Conservation (phyloP, 306 rosid genomes). For the Gastrolobium bilobum region DNA sequence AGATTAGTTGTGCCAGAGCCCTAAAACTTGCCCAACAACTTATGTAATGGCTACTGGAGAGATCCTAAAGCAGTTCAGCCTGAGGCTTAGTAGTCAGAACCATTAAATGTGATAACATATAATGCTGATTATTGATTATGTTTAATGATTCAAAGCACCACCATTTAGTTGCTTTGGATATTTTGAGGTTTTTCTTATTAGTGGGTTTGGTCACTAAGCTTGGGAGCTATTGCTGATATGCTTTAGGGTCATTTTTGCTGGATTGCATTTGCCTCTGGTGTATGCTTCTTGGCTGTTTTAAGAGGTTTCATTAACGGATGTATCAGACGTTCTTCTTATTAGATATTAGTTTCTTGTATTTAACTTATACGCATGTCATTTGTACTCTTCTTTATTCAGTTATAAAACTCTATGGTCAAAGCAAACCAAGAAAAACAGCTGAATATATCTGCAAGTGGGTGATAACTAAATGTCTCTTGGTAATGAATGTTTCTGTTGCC, state of each 20-base stretch:
- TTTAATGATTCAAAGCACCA: conserved; percentile 13
- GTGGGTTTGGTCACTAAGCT: background rate
- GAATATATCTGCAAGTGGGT: background rate
- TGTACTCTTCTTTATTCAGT: background rate
- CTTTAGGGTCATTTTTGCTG: conserved; percentile 12
- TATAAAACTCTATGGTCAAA: background rate
- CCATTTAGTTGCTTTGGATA: background rate
- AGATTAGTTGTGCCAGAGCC: background rate
- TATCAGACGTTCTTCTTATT: background rate
- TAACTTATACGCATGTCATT: background rate
- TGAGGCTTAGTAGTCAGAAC: background rate
- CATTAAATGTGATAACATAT: background rate
- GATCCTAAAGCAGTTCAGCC: conserved; percentile 1
- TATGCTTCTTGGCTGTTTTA: conserved; percentile 15
- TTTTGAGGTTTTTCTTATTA: background rate
- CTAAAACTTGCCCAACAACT: background rate
- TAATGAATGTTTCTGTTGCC: background rate
- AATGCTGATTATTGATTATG: background rate
- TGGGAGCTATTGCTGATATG: background rate
- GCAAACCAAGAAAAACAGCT: background rate
- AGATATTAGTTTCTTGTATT: conserved; percentile 1
- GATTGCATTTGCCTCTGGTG: background rate
- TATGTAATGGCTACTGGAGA: background rate
- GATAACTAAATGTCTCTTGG: background rate
- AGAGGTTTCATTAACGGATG: conserved; percentile 7